Evolutionary conservation across 2,329 filamentous ascomycete species (phyloP).

Genomic region (Colletotrichum somersetense): DNA sequence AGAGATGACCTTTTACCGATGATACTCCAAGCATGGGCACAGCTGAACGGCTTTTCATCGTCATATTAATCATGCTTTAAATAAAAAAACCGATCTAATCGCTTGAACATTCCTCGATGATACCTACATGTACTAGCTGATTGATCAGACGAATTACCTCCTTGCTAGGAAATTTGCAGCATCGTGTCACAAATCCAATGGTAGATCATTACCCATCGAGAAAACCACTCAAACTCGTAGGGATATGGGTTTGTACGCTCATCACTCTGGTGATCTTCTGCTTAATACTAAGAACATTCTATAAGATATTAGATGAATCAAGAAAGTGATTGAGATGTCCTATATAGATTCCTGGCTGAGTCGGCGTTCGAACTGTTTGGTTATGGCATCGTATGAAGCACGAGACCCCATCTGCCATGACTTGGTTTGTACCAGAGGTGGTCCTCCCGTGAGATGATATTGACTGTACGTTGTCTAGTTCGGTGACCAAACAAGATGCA

Average conservation of each 20-base stretch:
- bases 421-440: not conserved
- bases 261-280: not conserved
- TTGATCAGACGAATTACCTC: not conserved
- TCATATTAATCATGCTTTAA: not conserved
- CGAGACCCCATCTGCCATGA: not conserved
- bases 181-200: not conserved
- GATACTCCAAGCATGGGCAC: not conserved
- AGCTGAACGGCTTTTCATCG: not conserved
- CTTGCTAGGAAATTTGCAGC: not conserved
- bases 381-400: not conserved
- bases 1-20: not conserved
- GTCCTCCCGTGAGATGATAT: not conserved
- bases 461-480: not conserved
- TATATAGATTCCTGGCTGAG: no score
- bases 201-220: not conserved
- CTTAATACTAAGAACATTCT: accelerated
- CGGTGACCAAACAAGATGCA: not conserved
- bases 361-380: not conserved
- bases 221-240: not conserved
- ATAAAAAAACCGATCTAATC: not conserved
- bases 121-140: not conserved
- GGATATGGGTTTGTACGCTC: not conserved
- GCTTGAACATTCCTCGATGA: not conserved
- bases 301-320: accelerated
- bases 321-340: not conserved